Percentiles rank a stretch among this genome's conserved stretches.
phyloP scores from a whole-genome alignment of 2,329 filamentous ascomycete genomes.

The Hypomyces rosellus region DNA sequence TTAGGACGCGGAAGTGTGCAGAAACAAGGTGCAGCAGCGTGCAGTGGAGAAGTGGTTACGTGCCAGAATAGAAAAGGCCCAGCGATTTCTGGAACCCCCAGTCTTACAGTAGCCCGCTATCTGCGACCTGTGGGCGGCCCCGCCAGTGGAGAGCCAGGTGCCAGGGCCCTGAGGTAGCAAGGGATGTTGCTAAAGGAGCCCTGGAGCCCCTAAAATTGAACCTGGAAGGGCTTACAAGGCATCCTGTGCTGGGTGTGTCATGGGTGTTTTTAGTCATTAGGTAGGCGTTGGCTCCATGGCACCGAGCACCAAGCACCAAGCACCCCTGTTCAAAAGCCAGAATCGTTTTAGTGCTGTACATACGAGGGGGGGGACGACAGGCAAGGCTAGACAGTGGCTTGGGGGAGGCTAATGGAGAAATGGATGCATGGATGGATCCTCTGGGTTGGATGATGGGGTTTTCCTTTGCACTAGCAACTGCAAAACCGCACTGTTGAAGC shows the following conservation, averaged over 20 bases:
- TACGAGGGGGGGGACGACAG: not conserved
- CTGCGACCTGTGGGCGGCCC: too few species aligned
- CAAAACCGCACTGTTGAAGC: too few species aligned
- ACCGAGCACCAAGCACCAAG: not conserved
- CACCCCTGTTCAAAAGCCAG: not conserved
- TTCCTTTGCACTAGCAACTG: too few species aligned
- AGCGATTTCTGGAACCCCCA: conserved; percentile 11
- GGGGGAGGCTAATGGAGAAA: not conserved
- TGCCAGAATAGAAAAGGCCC: not conserved
- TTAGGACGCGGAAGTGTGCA: conserved; percentile 7
- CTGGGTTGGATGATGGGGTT: too few species aligned
- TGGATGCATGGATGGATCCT: too few species aligned
- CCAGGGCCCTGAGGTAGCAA: conserved; percentile 1
- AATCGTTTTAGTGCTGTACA: conserved; percentile 5
- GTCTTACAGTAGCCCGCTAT: not conserved
- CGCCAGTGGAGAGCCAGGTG: conserved; percentile 9
- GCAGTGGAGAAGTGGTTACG: not conserved
- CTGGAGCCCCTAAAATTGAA: not conserved
- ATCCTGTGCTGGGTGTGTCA: not conserved
- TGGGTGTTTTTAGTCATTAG: not conserved
- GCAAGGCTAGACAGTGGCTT: conserved; percentile 7
- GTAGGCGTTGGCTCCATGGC: not conserved
- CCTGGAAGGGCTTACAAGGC: not conserved
- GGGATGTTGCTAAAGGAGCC: not conserved
- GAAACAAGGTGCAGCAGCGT: not conserved